Base-by-base conservation (phyloP, 768 basidiomycete species). In the Macrocybe gigantea region DNA sequence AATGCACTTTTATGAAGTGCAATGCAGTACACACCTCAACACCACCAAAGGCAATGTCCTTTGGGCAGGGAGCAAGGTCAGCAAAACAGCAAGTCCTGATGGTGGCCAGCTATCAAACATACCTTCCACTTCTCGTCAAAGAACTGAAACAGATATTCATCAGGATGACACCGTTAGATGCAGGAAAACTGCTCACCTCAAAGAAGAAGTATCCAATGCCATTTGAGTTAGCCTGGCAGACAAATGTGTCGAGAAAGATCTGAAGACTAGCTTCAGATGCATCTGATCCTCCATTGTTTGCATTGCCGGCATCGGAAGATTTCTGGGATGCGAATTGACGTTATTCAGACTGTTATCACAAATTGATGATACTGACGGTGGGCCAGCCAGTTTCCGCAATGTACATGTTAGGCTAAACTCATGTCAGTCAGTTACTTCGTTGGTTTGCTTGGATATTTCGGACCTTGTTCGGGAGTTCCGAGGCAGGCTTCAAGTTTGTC, bases 341-440 rank as follows among this genome's bases (percentile, higher is more conserved):
- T 22, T 22, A 22, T 22, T 22, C 22, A 1, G 22, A 22, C 22
- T 22, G 1, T 22, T 22, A 22, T 22, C 22, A 22, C 42, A 33
- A 8, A 6, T 40, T 6, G 38, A 37, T 34, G 37, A 40, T 10
- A 58, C 75, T 44, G 64, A 87, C 86, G 43, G 88, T 78, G 32
- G 90, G 77, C 77, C 77, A 73, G 30, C 90, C 90, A 15, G 93
- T 96, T 70, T 99, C 96, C 1, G 94, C 93, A 54, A 97, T 93
- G 66, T 82, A 94, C 77, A 91, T 83, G 44, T 75, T 65, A 2
- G 93, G 93, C 50, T 72, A 38, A 43, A 11, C 8, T 33, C 13
- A n/a, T 29, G 38, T 48, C 10, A 47, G 45, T 44, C 6, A 3
- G 15, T 3, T 5, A 6, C 33, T 48, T 22, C 49, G 51, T 31